These are phyloP conservation scores for Zychaea mexicana DNA, from an alignment of 371 early-diverging fungal species.

Conservation along the genomic window DNA sequence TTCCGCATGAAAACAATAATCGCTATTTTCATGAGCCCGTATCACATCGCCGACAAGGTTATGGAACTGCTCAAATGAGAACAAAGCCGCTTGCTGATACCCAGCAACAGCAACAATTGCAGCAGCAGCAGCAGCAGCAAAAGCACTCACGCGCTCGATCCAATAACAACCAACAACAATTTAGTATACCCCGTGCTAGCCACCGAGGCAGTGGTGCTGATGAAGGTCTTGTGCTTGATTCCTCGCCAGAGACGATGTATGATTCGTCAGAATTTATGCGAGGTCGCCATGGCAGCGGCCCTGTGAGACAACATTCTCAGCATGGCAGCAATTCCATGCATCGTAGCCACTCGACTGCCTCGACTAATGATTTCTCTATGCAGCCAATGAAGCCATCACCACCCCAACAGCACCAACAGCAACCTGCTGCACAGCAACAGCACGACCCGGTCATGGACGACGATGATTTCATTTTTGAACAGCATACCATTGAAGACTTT, in stretches of 20 bases:
- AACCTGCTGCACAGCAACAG: neutral
- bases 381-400: neutral
- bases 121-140: too few species aligned
- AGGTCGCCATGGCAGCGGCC: conserved; percentile 9
- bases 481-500: conserved; percentile 62
- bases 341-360: conserved; percentile 19
- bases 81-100: neutral
- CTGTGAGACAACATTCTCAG: neutral
- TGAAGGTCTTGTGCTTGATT: conserved; percentile 4
- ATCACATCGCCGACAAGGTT: neutral
- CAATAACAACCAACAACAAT: neutral
- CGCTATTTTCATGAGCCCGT: neutral
- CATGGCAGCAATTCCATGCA: conserved; percentile 11
- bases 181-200: conserved; percentile 1
- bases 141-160: conserved; percentile 2
- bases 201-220: neutral
- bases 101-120: too few species aligned
- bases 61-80: neutral
- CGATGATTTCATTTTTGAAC: conserved; percentile 22
- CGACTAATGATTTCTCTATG: conserved; percentile 1
- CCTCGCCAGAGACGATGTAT: conserved; percentile 2
- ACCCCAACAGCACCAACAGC: neutral
- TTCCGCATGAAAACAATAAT: conserved; percentile 32
- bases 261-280: conserved; percentile 8
- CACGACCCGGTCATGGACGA: conserved; percentile 1